A percentile compares a stretch with the other conserved stretches of the same genome.
Conservation (phyloP, 345 rosid genomes). For the Eutrema heterophyllum region DNA sequence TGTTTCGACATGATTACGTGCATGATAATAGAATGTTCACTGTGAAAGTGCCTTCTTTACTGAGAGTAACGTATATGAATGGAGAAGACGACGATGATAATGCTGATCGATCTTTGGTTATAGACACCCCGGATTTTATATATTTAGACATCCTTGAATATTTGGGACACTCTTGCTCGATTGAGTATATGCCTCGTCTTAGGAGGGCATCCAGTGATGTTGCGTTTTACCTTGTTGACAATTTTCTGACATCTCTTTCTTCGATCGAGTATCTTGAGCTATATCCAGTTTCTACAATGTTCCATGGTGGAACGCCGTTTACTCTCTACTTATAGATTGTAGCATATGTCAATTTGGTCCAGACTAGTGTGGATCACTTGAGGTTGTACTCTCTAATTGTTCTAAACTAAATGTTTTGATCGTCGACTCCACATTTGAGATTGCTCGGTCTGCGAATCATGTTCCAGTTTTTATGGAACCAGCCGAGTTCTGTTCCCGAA, state of each 20-base stretch:
- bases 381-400: background rate
- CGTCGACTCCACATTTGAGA: background rate
- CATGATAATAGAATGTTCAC: background rate
- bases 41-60: background rate
- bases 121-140: background rate
- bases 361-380: background rate
- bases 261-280: background rate
- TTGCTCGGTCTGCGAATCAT: no score
- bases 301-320: background rate
- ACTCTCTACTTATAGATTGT: background rate
- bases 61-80: background rate
- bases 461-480: background rate
- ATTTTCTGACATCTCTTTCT: background rate
- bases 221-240: background rate
- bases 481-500: background rate
- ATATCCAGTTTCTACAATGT: background rate
- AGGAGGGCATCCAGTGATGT: background rate
- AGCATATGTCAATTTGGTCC: background rate
- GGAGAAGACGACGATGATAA: background rate
- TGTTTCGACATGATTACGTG: background rate
- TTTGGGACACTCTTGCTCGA: background rate
- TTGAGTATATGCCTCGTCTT: background rate
- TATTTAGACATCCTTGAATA: background rate
- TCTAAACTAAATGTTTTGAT: background rate
- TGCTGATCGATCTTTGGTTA: background rate